phyloP scores from a whole-genome alignment of 805 yeast species.

The Ogataea pignaliae region DNA sequence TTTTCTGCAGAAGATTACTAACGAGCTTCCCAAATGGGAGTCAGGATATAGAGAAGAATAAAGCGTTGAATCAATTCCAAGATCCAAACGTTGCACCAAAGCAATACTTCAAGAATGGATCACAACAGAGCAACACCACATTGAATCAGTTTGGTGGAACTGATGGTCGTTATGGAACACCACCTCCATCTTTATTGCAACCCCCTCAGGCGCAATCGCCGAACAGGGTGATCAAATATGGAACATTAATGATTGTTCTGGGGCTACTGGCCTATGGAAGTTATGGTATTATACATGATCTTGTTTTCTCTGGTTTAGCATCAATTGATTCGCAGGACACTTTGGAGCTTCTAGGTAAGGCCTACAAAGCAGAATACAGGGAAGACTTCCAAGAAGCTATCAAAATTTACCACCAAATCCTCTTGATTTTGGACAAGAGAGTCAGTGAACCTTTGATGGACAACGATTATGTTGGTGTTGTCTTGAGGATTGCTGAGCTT shows the following conservation, averaged over 20 bases:
- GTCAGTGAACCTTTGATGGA: slow-evolving; percentile 44
- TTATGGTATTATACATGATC: too few species aligned
- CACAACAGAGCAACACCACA: slow-evolving; percentile 1
- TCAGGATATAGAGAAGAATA: background rate
- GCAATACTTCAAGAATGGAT: slow-evolving; percentile 4
- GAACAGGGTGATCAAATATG: too few species aligned
- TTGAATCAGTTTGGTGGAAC: background rate
- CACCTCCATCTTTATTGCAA: slow-evolving; percentile 1
- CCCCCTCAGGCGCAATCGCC: background rate
- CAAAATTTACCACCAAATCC: slow-evolving; percentile 63
- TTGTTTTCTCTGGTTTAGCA: too few species aligned
- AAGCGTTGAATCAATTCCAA: slow-evolving; percentile 23
- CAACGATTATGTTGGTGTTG: slow-evolving; percentile 85
- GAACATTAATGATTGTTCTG: too few species aligned
- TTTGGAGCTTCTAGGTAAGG: slow-evolving; percentile 5
- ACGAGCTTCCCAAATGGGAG: too few species aligned
- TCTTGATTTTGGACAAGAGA: slow-evolving; percentile 53
- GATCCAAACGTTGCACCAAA: slow-evolving; percentile 16
- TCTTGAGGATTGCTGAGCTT: slow-evolving; percentile 79
- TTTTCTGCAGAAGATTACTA: too few species aligned
- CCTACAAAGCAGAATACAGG: slow-evolving; percentile 21
- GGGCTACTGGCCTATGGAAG: too few species aligned
- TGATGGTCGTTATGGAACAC: background rate
- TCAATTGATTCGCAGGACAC: background rate
- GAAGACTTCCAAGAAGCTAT: slow-evolving; percentile 61